These are phyloP conservation scores for Aegilops speltoides DNA, from an alignment of 176 grass and related monocot genomes.

Conservation along the genomic window DNA sequence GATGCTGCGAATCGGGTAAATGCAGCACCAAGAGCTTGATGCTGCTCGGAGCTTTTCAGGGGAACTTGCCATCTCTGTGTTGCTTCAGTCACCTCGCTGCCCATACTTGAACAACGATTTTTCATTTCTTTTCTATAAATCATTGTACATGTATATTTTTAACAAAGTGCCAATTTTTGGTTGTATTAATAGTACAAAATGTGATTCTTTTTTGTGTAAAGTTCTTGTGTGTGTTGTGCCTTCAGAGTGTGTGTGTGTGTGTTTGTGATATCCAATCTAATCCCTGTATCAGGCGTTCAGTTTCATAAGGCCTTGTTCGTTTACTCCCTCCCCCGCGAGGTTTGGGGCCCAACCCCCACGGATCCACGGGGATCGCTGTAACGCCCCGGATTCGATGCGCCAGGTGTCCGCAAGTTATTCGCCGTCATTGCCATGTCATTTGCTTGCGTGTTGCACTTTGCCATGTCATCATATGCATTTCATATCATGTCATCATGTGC, in stretches of 20 bases:
- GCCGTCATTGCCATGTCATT: too few species aligned
- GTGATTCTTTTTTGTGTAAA: not conserved
- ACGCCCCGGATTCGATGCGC: too few species aligned
- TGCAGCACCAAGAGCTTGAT: not conserved
- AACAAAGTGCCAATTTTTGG: too few species aligned
- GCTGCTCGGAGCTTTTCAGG: not conserved
- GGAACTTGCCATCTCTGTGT: not conserved
- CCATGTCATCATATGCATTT: too few species aligned
- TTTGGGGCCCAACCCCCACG: too few species aligned
- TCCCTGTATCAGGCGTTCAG: conserved; percentile 2
- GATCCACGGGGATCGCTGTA: too few species aligned
- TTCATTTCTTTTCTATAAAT: not conserved
- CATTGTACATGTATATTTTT: not conserved
- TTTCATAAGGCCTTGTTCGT: not conserved
- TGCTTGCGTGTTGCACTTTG: too few species aligned
- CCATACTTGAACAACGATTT: not conserved
- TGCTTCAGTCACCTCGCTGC: not conserved
- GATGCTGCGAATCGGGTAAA: not conserved
- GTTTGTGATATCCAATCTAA: not conserved
- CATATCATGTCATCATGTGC: too few species aligned
- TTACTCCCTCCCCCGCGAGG: too few species aligned
- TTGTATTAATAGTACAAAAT: conserved; percentile 18
- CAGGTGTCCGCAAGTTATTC: too few species aligned
- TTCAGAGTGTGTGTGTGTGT: too few species aligned
- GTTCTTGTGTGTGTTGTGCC: not conserved